phyloP scores from a whole-genome alignment of 2,329 filamentous ascomycete genomes.

The Fusarium pininemorale region DNA sequence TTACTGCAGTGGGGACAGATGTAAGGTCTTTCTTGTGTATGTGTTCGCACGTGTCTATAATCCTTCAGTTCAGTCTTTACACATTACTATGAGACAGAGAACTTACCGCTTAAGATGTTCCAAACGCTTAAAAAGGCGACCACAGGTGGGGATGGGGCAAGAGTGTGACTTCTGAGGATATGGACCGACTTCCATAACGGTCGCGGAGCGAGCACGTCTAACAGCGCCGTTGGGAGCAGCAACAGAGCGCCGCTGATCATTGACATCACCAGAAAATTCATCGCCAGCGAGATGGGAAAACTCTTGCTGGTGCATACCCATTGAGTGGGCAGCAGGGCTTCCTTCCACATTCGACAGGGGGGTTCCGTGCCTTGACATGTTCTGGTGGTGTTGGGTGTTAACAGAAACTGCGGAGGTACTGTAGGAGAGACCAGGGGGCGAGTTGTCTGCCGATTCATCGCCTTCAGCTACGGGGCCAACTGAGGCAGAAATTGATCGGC shows the following conservation, averaged over 20 bases:
- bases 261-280: constrained; percentile 66
- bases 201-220: constrained; percentile 90
- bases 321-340: constrained; percentile 76
- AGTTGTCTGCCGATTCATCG: constrained; percentile 81
- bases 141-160: constrained; percentile 98
- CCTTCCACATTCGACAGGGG: constrained; percentile 86
- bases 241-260: constrained; percentile 71
- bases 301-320: constrained; percentile 78
- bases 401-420: constrained; percentile 74
- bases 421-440: constrained; percentile 79
- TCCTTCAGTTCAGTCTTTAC: constrained; percentile 25
- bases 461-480: constrained; percentile 83
- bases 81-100: constrained; percentile 49
- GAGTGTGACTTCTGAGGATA: constrained; percentile 99
- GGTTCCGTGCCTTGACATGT: constrained; percentile 90
- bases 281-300: constrained; percentile 71
- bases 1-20: constrained; percentile 98
- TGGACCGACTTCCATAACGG: constrained; percentile 94
- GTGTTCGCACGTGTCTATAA: constrained; percentile 93
- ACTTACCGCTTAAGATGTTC: constrained; percentile 97
- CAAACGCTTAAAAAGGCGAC: constrained; percentile 96
- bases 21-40: constrained; percentile 99
- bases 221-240: constrained; percentile 78
- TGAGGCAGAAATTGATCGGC: constrained; percentile 88
- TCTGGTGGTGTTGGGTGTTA: constrained; percentile 74